Base-by-base conservation (phyloP, 352 stramenopile species). In the Aphanomyces stellatus region DNA sequence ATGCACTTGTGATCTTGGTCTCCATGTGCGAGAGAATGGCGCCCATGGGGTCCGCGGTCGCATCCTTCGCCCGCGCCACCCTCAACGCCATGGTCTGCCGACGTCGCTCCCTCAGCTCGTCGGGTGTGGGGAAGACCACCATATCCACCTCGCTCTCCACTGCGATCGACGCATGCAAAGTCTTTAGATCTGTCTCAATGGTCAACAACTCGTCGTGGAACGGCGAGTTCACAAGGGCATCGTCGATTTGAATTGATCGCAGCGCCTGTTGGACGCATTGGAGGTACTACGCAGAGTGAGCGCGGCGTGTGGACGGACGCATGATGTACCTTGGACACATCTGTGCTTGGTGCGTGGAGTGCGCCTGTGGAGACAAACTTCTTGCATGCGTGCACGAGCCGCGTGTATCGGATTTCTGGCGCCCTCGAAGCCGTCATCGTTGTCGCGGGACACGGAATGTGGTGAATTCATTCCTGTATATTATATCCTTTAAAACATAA, bases 11-110 rank as follows among this genome's bases (percentile, higher is more conserved):
- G 5, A 35, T 41, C 22, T 67, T 49, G 7, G 24, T 41, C 57
- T 67, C 60, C 24, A 67, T n/a, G 6, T 67, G 60, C 11, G 60
- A 67, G 4, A 67, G 30, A 25, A 67, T 67, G 6, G 46, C 25
- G 42, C 35, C 60, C 15, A 67, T 31, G 30, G 48, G 41, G 25
- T 40, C 34, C n/a, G n/a, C 24, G 22, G 48, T 57, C 15, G 27
- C 24, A 33, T 7, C 55, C 11, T 31, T 48, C 42, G 28, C 19
- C 22, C 17, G 4, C n/a, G 11, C 11, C 13, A n/a, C 15, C 42
- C 27, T 10, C n/a, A 57, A 41, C 15, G 25, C 28, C 7, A 59
- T 15, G 1, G 35, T 41, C 8, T 30, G 22, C 1, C 37, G 19
- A 22, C 60, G 60, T 28, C 60, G 60, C 11, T 31, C 34, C 34